Percentiles rank a stretch among this genome's conserved stretches.
These are phyloP conservation scores for Cystobasidium tubakii DNA, from an alignment of 768 basidiomycete species.

Conservation along the genomic window DNA sequence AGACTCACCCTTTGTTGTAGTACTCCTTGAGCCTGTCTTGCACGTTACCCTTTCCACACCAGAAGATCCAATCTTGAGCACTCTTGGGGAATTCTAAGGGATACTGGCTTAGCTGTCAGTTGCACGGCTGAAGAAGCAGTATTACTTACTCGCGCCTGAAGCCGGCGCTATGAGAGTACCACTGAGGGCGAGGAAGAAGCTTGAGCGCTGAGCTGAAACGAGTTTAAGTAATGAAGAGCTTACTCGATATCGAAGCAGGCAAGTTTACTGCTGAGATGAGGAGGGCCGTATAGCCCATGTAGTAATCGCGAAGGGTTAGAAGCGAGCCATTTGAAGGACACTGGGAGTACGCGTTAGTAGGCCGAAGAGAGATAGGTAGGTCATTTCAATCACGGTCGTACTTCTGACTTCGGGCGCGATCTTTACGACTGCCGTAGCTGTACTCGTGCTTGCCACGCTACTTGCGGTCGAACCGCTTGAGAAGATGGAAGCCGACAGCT, in stretches of 20 bases:
- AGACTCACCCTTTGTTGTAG: slow-evolving; percentile 6
- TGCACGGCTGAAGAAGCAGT: too few species aligned
- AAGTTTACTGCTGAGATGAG: slow-evolving; percentile 51
- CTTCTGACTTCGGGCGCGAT: neutral
- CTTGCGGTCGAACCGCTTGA: neutral
- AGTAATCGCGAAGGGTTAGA: slow-evolving; percentile 2
- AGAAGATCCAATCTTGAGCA: slow-evolving; percentile 30
- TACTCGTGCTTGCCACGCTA: slow-evolving; percentile 4
- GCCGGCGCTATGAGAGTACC: slow-evolving; percentile 20
- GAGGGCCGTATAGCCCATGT: slow-evolving; percentile 19
- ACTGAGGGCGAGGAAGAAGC: neutral
- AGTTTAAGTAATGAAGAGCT: neutral
- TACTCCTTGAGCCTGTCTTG: slow-evolving; percentile 22
- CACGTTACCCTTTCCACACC: slow-evolving; percentile 24
- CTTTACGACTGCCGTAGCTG: neutral
- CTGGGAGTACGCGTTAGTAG: slow-evolving; percentile 17
- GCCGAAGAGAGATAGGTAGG: neutral
- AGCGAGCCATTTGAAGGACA: slow-evolving; percentile 1
- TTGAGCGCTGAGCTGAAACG: neutral
- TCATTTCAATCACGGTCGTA: too few species aligned
- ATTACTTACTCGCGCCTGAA: neutral
- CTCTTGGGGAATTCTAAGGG: slow-evolving; percentile 8
- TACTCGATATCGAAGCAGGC: slow-evolving; percentile 58
- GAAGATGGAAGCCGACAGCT: neutral
- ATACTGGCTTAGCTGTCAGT: neutral